These are phyloP conservation scores for Achaetomium macrosporum DNA, from an alignment of 2,329 filamentous ascomycete species.

Conservation along the genomic window DNA sequence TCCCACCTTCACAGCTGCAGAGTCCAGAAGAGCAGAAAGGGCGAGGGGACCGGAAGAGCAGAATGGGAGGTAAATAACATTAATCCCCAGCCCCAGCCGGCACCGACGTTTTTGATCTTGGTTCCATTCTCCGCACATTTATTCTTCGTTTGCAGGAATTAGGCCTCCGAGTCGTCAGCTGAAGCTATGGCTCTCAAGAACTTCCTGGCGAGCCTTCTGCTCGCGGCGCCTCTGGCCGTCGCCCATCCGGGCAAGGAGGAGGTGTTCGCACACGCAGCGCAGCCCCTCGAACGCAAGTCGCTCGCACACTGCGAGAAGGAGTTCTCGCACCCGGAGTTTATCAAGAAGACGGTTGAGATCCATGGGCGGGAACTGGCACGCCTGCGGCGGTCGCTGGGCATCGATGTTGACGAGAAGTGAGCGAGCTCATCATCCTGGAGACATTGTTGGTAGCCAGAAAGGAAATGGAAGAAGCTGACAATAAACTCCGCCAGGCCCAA, in stretches of 20 bases:
- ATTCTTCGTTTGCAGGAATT: not conserved
- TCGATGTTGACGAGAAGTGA: constrained; percentile 20
- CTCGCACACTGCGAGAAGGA: constrained; percentile 27
- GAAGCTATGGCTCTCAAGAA: constrained; percentile 24
- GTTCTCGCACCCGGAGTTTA: constrained; percentile 26
- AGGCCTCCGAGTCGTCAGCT: not conserved
- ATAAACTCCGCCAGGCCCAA: constrained; percentile 12
- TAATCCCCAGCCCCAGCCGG: not conserved
- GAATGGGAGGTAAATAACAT: not conserved
- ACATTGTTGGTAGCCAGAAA: not conserved
- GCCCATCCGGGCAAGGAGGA: constrained; percentile 27
- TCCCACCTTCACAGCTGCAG: not conserved
- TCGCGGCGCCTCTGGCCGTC: constrained; percentile 22
- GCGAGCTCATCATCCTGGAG: not conserved
- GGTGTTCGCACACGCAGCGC: constrained; percentile 22
- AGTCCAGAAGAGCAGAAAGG: not conserved
- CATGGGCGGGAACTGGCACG: constrained; percentile 26
- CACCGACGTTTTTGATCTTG: constrained; percentile 7
- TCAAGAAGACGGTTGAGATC: constrained; percentile 26
- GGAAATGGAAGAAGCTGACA: not conserved
- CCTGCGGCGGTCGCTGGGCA: constrained; percentile 23
- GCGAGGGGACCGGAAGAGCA: not conserved
- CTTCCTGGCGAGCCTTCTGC: constrained; percentile 21
- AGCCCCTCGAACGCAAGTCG: constrained; percentile 25
- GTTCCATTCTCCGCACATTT: not conserved